Base-by-base conservation (phyloP, 2,329 filamentous ascomycete genomes). In the Daldinia eschscholtzii region DNA sequence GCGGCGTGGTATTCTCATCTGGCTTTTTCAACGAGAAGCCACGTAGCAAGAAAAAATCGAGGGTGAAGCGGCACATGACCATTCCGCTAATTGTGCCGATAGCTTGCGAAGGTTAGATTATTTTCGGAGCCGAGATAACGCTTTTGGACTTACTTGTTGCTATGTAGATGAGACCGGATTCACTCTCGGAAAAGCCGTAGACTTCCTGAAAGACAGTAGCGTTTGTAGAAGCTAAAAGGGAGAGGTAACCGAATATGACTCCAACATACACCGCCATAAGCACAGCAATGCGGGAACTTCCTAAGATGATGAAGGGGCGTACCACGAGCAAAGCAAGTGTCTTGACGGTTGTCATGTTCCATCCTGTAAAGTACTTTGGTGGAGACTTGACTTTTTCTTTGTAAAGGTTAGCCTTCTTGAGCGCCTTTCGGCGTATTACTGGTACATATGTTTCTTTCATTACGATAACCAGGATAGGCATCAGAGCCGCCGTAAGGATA, bases 311-410 rank as follows among this genome's bases (percentile, higher is more conserved):
- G 44, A 48, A 48, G 44, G 44, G 44, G 20, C 44, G 44, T 15
- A 48, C 44, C 23, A 48, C 44, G 4, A 48, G 44, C 23, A 48
- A 23, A 23, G 44, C 20, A 48, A 48, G 44, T 18, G 44, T n/a
- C 44, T 48, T 48, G 23, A 48, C 44, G 13, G 44, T 48, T 48
- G 44, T 48, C 44, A 48, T 28, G 44, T 48, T 48, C 44, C 44
- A 48, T 13, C 44, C 44, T 9, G 20, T 48, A 20, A 48, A 28
- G 23, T 48, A 48, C 13, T 48, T 48, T 15, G 44, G 44, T 48
- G 44, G 44, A 18, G 44, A 48, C 23, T 48, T 48, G 10, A 48
- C 44, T 28, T 48, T 28, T 48, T 48, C 44, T 12, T 28, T 28
- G 13, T n/a, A 28, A 7, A 26, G 20, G 10, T 23, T 48, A 48